Conservation (phyloP, 2,329 filamentous ascomycete genomes). For the Aureobasidium sp. region DNA sequence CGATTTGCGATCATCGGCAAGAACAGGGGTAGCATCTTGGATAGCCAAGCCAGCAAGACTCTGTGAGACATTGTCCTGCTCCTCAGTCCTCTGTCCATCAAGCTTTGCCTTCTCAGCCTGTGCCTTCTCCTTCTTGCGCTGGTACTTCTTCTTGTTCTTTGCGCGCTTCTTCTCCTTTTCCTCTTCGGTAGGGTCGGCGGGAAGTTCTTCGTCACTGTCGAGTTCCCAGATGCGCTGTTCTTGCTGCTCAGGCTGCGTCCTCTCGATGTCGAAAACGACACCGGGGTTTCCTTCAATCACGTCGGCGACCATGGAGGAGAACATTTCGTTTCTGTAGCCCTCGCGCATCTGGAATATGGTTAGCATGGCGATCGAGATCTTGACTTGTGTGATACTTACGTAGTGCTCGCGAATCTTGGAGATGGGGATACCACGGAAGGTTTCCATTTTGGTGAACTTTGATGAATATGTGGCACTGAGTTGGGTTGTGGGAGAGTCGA, state of each 20-base stretch:
- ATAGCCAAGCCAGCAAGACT: background rate
- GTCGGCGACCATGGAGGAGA: background rate
- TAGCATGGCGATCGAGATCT: background rate
- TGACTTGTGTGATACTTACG: background rate
- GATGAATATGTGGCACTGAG: too few relatives aligned
- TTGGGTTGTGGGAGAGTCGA: background rate
- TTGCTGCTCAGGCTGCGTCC: background rate
- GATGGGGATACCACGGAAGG: background rate
- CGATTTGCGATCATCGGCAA: too few relatives aligned
- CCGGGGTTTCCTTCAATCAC: background rate
- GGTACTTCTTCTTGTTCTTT: conserved; percentile 1
- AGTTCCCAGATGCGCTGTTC: conserved; percentile 3
- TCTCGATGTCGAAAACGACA: background rate
- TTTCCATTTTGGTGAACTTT: background rate
- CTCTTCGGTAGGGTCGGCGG: background rate
- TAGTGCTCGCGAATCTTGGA: background rate
- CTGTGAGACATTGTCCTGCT: background rate
- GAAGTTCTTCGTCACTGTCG: background rate
- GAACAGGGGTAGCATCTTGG: background rate
- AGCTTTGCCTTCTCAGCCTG: background rate
- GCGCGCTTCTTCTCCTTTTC: background rate
- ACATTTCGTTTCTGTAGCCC: background rate
- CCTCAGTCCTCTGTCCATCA: background rate
- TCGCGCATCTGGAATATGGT: background rate
- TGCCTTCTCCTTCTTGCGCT: background rate